A percentile compares a stretch with the other conserved stretches of the same genome.
These are phyloP conservation scores for Blastobotrys raffinosifermentans DNA, from an alignment of 1,139 yeast genomes.

Conservation along the genomic window DNA sequence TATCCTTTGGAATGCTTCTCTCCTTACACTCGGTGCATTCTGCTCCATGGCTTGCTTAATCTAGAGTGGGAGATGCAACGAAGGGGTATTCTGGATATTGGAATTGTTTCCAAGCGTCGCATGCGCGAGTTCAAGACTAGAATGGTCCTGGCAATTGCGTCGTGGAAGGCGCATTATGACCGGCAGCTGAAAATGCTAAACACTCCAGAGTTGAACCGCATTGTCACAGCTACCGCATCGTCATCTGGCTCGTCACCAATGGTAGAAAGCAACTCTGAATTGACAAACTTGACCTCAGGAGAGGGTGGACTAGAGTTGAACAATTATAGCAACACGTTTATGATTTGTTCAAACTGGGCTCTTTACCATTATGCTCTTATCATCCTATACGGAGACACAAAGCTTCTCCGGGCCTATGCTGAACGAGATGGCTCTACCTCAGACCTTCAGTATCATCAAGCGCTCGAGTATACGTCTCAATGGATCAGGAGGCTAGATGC, in stretches of 20 bases:
- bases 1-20: constrained; percentile 38
- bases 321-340: constrained; percentile 21
- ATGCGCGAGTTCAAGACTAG: constrained; percentile 30
- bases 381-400: constrained; percentile 24
- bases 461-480: constrained; percentile 13
- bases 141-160: constrained; percentile 34
- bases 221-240: constrained; percentile 7
- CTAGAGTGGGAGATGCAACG: constrained; percentile 37
- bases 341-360: constrained; percentile 27
- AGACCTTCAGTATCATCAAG: constrained; percentile 11
- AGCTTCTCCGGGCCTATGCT: constrained; percentile 19
- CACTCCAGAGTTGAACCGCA: constrained; percentile 13
- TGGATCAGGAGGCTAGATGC: constrained; percentile 27
- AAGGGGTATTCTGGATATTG: constrained; percentile 33
- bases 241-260: constrained; percentile 11
- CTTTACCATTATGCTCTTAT: constrained; percentile 24
- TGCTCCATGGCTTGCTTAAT: constrained; percentile 38
- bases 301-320: constrained; percentile 13
- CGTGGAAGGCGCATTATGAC: constrained; percentile 40
- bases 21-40: constrained; percentile 36
- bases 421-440: constrained; percentile 7
- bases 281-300: constrained; percentile 1
- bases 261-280: constrained; percentile 5
- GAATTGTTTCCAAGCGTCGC: constrained; percentile 30
- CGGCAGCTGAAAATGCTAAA: constrained; percentile 22